phyloP scores from a whole-genome alignment of 2,329 filamentous ascomycete species.

The Aspergillus uvarum region DNA sequence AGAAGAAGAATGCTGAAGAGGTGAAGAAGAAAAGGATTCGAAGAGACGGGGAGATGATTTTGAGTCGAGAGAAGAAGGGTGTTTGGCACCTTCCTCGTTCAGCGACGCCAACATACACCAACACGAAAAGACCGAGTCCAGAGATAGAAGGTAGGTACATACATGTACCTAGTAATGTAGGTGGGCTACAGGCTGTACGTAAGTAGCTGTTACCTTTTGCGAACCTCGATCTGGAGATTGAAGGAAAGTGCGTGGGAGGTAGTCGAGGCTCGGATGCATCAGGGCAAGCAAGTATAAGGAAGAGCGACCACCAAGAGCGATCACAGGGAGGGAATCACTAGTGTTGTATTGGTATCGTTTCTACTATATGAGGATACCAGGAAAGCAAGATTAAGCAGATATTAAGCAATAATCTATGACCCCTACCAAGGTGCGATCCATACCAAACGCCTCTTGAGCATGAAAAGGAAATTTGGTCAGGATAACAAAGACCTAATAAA shows the following conservation, averaged over 20 bases:
- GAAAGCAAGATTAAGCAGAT: not conserved
- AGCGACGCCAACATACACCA: not conserved
- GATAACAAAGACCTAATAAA: too few relatives aligned
- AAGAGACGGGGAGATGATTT: not conserved
- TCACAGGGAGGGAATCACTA: not conserved
- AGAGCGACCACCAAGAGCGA: too few relatives aligned
- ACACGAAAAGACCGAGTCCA: not conserved
- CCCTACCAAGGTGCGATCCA: not conserved
- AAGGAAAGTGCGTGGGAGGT: not conserved
- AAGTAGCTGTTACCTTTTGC: too few relatives aligned
- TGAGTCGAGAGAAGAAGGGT: not conserved
- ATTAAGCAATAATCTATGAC: not conserved
- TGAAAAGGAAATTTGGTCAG: not conserved
- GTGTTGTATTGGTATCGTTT: slow-evolving; percentile 24
- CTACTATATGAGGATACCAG: slow-evolving; percentile 16
- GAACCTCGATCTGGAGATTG: not conserved
- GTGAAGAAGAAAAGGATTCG: not conserved
- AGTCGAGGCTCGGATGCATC: too few relatives aligned
- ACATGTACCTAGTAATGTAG: too few relatives aligned
- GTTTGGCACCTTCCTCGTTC: not conserved
- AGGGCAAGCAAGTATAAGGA: too few relatives aligned
- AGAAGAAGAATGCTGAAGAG: not conserved
- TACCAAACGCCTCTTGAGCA: slow-evolving; percentile 3
- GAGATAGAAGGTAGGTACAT: not conserved
- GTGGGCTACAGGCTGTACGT: too few relatives aligned